Conservation (phyloP, 2,329 filamentous ascomycete species). For the Penicillium sp. region DNA sequence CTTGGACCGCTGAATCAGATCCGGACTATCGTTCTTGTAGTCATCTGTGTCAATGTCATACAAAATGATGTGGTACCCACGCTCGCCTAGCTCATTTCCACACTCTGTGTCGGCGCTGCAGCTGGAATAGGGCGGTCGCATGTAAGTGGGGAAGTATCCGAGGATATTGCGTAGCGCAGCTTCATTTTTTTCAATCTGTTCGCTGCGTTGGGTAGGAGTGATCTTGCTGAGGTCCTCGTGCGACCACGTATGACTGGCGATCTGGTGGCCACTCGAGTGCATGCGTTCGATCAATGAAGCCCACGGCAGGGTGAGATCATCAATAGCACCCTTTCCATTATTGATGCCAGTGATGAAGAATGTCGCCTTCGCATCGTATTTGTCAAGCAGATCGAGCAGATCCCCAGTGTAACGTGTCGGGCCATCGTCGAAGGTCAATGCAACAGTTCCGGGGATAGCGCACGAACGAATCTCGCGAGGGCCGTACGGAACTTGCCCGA, state of each 20-base stretch:
- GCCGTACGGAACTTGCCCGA: slow-evolving; percentile 37
- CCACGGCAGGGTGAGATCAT: slow-evolving; percentile 41
- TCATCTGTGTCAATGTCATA: slow-evolving; percentile 50
- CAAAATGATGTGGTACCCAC: slow-evolving; percentile 51
- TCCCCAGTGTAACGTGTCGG: slow-evolving; percentile 60
- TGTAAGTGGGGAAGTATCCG: slow-evolving; percentile 51
- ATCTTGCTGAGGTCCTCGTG: slow-evolving; percentile 47
- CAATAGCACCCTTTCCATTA: slow-evolving; percentile 45
- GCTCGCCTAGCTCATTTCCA: slow-evolving; percentile 40
- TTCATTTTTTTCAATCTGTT: slow-evolving; percentile 49
- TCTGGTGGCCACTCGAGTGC: slow-evolving; percentile 46
- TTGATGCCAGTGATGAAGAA: slow-evolving; percentile 61
- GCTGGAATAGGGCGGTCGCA: slow-evolving; percentile 51
- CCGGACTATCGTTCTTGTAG: slow-evolving; percentile 40
- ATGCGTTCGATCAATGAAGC: slow-evolving; percentile 40
- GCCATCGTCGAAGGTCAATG: slow-evolving; percentile 66
- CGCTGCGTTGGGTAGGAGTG: slow-evolving; percentile 32
- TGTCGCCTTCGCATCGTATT: slow-evolving; percentile 61
- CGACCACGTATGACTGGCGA: slow-evolving; percentile 53
- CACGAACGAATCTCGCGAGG: slow-evolving; percentile 38
- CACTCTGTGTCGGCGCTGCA: slow-evolving; percentile 38
- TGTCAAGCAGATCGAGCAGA: slow-evolving; percentile 59
- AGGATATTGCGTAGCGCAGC: slow-evolving; percentile 47
- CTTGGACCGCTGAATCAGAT: slow-evolving; percentile 38
- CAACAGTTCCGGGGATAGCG: slow-evolving; percentile 56